Evolutionary conservation across 2,329 filamentous ascomycete genomes (phyloP).

Genomic region (Xylaria multiplex): DNA sequence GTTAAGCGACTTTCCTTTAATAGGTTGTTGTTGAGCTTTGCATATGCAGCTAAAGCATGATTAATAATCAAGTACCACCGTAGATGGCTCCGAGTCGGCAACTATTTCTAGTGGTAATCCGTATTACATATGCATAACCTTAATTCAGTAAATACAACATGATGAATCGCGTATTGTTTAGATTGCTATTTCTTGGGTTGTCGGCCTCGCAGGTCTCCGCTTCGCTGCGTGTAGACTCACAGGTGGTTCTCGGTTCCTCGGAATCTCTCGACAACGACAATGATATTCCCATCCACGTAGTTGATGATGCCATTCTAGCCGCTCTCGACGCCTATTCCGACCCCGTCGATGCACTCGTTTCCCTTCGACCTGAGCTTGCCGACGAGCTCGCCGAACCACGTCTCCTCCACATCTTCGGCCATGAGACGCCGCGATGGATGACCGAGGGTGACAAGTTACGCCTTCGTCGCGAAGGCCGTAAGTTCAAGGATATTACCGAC

Average conservation of each 20-base stretch:
- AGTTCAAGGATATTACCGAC: slow-evolving; percentile 82
- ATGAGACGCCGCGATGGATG: slow-evolving; percentile 68
- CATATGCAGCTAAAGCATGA: too few species aligned
- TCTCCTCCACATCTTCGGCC: slow-evolving; percentile 71
- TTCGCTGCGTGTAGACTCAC: slow-evolving; percentile 28
- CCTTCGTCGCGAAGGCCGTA: slow-evolving; percentile 69
- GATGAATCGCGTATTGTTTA: slow-evolving; percentile 21
- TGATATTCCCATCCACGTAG: slow-evolving; percentile 12
- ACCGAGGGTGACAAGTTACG: slow-evolving; percentile 57
- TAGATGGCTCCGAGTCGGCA: too few species aligned
- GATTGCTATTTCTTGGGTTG: slow-evolving; percentile 19
- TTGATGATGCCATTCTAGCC: slow-evolving; percentile 24
- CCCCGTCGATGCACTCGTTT: slow-evolving; percentile 40
- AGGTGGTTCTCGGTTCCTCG: slow-evolving; percentile 24
- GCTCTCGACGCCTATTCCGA: slow-evolving; percentile 38
- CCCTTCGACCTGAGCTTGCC: slow-evolving; percentile 37
- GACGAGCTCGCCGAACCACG: slow-evolving; percentile 54
- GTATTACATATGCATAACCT: neutral
- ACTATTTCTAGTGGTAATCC: too few species aligned
- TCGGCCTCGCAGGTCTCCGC: slow-evolving; percentile 27
- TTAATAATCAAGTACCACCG: too few species aligned
- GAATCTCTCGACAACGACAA: slow-evolving; percentile 1
- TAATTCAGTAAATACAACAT: neutral
- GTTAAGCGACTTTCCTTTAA: too few species aligned
- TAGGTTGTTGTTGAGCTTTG: too few species aligned